Conservation (phyloP, 805 yeast genomes). For the Scheffersomyces amazonensis region DNA sequence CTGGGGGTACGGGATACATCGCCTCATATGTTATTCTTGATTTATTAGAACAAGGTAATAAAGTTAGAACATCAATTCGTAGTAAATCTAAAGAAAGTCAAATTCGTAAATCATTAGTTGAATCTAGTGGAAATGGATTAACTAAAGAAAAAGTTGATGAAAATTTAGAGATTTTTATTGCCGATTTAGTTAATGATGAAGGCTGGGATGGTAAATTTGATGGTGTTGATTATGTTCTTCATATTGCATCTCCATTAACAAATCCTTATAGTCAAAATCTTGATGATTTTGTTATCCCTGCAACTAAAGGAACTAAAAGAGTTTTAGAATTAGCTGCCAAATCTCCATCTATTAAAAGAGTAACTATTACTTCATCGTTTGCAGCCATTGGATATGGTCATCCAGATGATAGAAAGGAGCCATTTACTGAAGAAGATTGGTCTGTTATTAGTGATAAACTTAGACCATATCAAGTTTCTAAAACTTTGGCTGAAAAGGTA, state of each 20-base stretch:
- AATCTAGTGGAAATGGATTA: not conserved
- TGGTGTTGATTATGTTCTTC: constrained; percentile 10
- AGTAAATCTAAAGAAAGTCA: not conserved
- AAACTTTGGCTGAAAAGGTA: constrained; percentile 15
- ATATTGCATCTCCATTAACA: constrained; percentile 21
- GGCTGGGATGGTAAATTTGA: constrained; percentile 9
- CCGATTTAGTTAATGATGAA: constrained; percentile 16
- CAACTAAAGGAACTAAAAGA: constrained; percentile 16
- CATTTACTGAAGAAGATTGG: constrained; percentile 5
- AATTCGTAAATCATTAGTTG: constrained; percentile 1
- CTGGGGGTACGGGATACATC: constrained; percentile 16
- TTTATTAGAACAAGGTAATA: constrained; percentile 10
- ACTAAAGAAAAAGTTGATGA: not conserved
- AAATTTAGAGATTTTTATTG: constrained; percentile 4
- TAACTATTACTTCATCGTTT: constrained; percentile 44
- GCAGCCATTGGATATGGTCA: constrained; percentile 36
- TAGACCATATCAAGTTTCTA: constrained; percentile 8
- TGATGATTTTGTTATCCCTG: constrained; percentile 16
- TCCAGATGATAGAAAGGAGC: not conserved
- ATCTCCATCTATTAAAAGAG: constrained; percentile 20
- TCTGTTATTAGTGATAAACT: not conserved
- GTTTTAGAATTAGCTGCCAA: constrained; percentile 13
- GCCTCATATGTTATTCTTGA: constrained; percentile 12
- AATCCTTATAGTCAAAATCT: constrained; percentile 14
- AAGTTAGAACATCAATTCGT: constrained; percentile 10